Conservation (phyloP, 768 basidiomycete species). For the Leccinum subtestaceum region DNA sequence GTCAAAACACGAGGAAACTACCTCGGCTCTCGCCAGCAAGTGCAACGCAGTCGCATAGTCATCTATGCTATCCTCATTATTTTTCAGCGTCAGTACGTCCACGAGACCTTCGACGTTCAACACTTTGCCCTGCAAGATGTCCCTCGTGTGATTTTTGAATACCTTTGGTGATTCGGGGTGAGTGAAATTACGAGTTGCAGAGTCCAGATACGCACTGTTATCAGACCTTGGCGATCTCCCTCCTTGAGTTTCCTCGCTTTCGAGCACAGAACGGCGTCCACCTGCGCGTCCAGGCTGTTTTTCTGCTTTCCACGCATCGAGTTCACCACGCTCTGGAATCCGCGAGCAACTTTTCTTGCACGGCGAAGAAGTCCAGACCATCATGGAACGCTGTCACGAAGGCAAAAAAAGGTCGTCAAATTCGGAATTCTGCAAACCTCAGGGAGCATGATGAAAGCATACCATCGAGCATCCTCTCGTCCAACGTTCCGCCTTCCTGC, state of each 20-base stretch:
- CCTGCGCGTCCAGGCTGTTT: constrained; percentile 65
- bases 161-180: constrained; percentile 38
- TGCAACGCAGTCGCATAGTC: constrained; percentile 71
- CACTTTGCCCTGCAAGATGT: constrained; percentile 70
- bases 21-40: constrained; percentile 55
- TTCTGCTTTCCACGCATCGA: constrained; percentile 51
- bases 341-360: constrained; percentile 67
- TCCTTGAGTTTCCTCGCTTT: constrained; percentile 45
- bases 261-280: constrained; percentile 56
- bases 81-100: constrained; percentile 83
- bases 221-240: constrained; percentile 50
- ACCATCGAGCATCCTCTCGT: constrained; percentile 60
- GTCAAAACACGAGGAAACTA: constrained; percentile 27
- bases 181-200: neutral
- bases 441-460: constrained; percentile 10
- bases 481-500: constrained; percentile 43
- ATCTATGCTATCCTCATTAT: constrained; percentile 57
- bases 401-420: constrained; percentile 4
- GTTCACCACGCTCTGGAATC: constrained; percentile 52
- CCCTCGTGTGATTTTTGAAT: constrained; percentile 66
- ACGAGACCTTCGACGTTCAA: constrained; percentile 76
- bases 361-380: constrained; percentile 80
- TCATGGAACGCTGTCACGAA: constrained; percentile 72
- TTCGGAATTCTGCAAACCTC: neutral
- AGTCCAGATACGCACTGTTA: constrained; percentile 27